phyloP scores from a whole-genome alignment of 2,329 filamentous ascomycete genomes.

The Mycosphaerella sp. region DNA sequence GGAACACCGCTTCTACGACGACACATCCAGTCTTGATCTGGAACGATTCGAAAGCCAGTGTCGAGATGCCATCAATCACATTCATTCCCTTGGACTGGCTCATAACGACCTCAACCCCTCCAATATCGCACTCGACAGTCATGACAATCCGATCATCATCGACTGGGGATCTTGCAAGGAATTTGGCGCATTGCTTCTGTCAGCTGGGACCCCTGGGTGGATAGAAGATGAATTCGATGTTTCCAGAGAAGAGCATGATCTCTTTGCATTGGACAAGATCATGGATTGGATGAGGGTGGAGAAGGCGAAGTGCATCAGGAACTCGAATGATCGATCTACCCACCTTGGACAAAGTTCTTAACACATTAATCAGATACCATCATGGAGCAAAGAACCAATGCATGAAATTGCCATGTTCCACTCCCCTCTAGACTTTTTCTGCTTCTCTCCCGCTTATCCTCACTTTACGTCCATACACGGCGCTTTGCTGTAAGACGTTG shows the following conservation, averaged over 20 bases:
- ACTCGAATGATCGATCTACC: too few relatives aligned
- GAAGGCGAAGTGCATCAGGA: too few relatives aligned
- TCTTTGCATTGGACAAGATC: constrained; percentile 29
- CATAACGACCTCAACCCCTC: constrained; percentile 35
- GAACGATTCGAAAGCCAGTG: constrained; percentile 20
- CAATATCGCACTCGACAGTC: constrained; percentile 33
- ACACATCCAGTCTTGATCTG: constrained; percentile 17
- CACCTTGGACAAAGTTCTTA: too few relatives aligned
- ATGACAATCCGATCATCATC: constrained; percentile 29
- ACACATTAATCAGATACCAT: too few relatives aligned
- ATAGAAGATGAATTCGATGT: constrained; percentile 26
- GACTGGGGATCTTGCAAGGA: constrained; percentile 33
- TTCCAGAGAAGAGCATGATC: constrained; percentile 15
- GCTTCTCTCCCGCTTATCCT: too few relatives aligned
- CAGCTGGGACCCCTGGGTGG: constrained; percentile 27
- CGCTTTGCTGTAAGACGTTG: too few relatives aligned
- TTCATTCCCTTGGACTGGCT: constrained; percentile 32
- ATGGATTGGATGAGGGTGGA: constrained; percentile 14
- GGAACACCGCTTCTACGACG: constrained; percentile 19
- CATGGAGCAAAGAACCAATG: too few relatives aligned
- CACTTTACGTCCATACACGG: too few relatives aligned
- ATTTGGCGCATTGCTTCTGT: constrained; percentile 23
- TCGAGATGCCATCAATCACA: constrained; percentile 27
- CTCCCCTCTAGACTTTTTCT: too few relatives aligned
- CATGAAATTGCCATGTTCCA: too few relatives aligned